Evolutionary conservation across 352 stramenopile species (phyloP).

Genomic region (Globisporangium canariense): DNA sequence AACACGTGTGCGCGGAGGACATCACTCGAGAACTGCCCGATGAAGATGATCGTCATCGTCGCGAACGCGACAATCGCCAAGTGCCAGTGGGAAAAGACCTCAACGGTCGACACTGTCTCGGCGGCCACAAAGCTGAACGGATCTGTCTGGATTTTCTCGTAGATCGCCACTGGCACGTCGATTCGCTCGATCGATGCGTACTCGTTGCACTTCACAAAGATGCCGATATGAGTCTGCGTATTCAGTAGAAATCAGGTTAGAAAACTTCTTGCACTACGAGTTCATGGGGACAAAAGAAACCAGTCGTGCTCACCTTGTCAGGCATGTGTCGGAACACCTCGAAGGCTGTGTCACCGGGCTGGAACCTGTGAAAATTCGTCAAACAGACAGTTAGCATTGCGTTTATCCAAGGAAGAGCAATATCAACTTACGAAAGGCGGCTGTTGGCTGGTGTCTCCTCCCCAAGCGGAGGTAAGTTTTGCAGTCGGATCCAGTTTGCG

Average conservation of each 20-base stretch:
- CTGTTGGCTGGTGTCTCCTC: constrained; percentile 16
- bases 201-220: constrained; percentile 54
- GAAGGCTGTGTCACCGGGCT: constrained; percentile 56
- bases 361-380: constrained; percentile 30
- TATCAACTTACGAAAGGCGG: constrained; percentile 36
- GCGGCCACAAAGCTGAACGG: constrained; percentile 86
- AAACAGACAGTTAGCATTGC: neutral
- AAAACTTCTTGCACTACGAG: neutral
- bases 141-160: constrained; percentile 80
- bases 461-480: constrained; percentile 50
- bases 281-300: neutral
- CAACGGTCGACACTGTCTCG: constrained; percentile 77
- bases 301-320: constrained; percentile 51
- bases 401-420: constrained; percentile 2
- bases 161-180: constrained; percentile 62
- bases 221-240: constrained; percentile 45
- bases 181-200: constrained; percentile 53
- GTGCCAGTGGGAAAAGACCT: constrained; percentile 84
- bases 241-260: neutral
- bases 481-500: constrained; percentile 77
- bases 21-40: constrained; percentile 77
- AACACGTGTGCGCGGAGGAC: constrained; percentile 57
- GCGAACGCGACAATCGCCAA: constrained; percentile 68
- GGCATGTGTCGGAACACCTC: constrained; percentile 86
- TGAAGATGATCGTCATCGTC: constrained; percentile 83